phyloP scores from a whole-genome alignment of 306 rosid genomes.

The Rosa multiflora region DNA sequence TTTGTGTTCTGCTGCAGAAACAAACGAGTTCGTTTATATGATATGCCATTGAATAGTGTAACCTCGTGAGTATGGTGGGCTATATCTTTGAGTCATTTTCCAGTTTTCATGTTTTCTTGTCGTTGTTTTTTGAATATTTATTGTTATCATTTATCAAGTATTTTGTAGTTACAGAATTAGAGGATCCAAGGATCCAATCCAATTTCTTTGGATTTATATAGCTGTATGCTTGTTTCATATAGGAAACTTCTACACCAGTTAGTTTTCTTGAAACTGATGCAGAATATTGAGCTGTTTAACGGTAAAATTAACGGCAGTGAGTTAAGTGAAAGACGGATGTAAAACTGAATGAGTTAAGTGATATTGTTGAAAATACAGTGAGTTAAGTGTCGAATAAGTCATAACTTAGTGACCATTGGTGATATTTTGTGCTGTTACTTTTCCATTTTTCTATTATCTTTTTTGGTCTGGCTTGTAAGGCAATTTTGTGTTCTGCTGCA shows the following conservation, averaged over 20 bases:
- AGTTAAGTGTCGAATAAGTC: too few relatives aligned
- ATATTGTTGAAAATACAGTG: too few relatives aligned
- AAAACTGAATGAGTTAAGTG: too few relatives aligned
- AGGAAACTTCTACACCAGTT: neutral
- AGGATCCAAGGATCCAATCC: neutral
- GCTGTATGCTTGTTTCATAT: neutral
- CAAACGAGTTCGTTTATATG: neutral
- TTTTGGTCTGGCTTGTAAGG: neutral
- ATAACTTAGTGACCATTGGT: too few relatives aligned
- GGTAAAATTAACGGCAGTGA: too few relatives aligned
- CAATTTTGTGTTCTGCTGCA: neutral
- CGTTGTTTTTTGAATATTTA: neutral
- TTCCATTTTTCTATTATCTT: neutral
- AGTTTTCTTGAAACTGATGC: neutral
- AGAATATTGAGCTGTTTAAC: neutral
- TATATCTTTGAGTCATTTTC: constrained; percentile 7
- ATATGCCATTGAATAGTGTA: neutral
- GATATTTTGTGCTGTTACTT: neutral
- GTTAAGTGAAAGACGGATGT: too few relatives aligned
- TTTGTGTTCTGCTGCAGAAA: neutral
- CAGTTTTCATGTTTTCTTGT: constrained; percentile 1
- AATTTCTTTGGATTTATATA: neutral
- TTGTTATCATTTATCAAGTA: neutral
- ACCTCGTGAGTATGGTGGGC: constrained; percentile 43
- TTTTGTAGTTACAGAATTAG: neutral